These are phyloP conservation scores for Dryas alaskensis DNA, from an alignment of 306 rosid genomes.

Conservation along the genomic window DNA sequence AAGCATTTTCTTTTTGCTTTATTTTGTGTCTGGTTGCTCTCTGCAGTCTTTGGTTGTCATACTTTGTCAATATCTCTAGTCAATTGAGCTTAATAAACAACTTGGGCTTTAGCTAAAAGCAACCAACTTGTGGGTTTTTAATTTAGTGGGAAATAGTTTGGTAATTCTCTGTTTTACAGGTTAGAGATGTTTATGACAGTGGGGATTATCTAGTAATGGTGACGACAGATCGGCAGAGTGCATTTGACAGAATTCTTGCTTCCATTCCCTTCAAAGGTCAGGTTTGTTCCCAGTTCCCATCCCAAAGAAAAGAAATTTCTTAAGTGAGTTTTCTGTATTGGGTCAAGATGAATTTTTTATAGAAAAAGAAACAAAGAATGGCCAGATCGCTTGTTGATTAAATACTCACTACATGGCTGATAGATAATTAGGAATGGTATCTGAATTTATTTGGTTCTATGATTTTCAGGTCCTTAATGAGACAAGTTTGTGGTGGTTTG, in stretches of 20 bases:
- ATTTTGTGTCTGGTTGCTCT: neutral
- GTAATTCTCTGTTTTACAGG: constrained; percentile 37
- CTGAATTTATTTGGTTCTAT: constrained; percentile 10
- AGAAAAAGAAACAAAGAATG: neutral
- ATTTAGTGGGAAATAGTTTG: neutral
- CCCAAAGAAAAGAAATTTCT: neutral
- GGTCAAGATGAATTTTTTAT: constrained; percentile 1
- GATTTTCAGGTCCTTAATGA: constrained; percentile 74
- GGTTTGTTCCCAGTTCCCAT: constrained; percentile 34
- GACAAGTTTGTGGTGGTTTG: constrained; percentile 99
- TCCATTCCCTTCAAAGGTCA: constrained; percentile 97
- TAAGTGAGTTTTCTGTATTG: neutral
- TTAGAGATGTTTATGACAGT: constrained; percentile 81
- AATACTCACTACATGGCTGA: neutral
- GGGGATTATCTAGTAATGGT: constrained; percentile 85
- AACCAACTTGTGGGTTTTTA: neutral
- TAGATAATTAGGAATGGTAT: neutral
- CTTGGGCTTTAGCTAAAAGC: neutral
- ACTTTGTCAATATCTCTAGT: neutral
- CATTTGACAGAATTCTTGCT: constrained; percentile 95
- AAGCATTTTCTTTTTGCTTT: neutral
- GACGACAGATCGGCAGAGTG: constrained; percentile 92
- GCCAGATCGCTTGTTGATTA: neutral
- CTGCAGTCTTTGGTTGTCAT: neutral
- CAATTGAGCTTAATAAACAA: neutral